Conservation (phyloP, 345 rosid genomes). For the Euphorbia peplus region DNA sequence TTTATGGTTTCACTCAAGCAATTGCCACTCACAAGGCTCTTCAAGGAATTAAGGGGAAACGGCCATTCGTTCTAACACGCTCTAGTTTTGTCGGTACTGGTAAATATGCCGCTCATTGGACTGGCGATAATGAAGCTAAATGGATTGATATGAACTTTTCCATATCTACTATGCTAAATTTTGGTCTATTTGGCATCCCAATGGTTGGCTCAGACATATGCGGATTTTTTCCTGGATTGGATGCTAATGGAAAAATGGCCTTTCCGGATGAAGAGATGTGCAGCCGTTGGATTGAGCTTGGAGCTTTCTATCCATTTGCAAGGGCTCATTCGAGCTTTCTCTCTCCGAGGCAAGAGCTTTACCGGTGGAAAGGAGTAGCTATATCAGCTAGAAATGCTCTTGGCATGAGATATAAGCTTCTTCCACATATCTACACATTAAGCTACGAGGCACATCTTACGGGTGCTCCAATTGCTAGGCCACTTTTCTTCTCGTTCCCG, state of each 20-base stretch:
- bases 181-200: constrained; percentile 91
- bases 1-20: constrained; percentile 85
- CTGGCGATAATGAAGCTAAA: constrained; percentile 88
- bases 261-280: constrained; percentile 96
- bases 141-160: constrained; percentile 89
- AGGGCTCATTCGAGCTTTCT: constrained; percentile 89
- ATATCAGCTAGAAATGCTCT: constrained; percentile 87
- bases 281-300: constrained; percentile 97
- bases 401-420: constrained; percentile 83
- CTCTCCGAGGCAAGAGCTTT: constrained; percentile 95
- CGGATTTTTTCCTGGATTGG: constrained; percentile 85
- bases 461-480: constrained; percentile 90
- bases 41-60: constrained; percentile 66
- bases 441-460: constrained; percentile 68
- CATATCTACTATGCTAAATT: constrained; percentile 80
- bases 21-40: constrained; percentile 89
- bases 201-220: constrained; percentile 98
- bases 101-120: constrained; percentile 91
- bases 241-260: too few species aligned
- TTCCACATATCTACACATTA: constrained; percentile 81
- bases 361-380: constrained; percentile 84
- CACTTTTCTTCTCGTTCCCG: constrained; percentile 94
- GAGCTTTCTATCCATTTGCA: constrained; percentile 92
- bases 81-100: constrained; percentile 94
- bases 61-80: constrained; percentile 81